Percentiles rank a stretch among this genome's conserved stretches.
These are phyloP conservation scores for Pythium phragmitis DNA, from an alignment of 352 stramenopile species.

Conservation along the genomic window DNA sequence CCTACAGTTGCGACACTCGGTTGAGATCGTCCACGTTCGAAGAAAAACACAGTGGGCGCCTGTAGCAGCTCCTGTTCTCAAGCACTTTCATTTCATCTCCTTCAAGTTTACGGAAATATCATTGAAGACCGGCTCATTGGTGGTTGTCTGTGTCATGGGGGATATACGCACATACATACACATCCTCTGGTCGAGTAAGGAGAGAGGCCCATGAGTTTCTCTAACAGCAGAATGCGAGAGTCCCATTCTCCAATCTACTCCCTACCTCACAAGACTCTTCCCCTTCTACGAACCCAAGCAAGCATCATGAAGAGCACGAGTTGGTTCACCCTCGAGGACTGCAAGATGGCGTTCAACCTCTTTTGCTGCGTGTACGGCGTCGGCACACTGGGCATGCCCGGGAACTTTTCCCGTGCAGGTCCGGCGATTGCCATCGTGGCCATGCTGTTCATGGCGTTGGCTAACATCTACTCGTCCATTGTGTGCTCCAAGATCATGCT, in stretches of 20 bases:
- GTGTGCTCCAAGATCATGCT: conserved; percentile 31
- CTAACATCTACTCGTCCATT: conserved; percentile 37
- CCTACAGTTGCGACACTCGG: too few species aligned
- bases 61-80: too few species aligned
- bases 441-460: conserved; percentile 36
- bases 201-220: not conserved
- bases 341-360: conserved; percentile 32
- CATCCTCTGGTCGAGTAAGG: not conserved
- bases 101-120: too few species aligned
- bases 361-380: conserved; percentile 40
- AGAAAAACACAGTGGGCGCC: too few species aligned
- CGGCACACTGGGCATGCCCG: conserved; percentile 37
- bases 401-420: conserved; percentile 35
- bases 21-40: too few species aligned
- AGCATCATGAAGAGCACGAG: conserved; percentile 7
- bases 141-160: not conserved
- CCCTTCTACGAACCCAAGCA: not conserved
- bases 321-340: conserved; percentile 34
- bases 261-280: not conserved
- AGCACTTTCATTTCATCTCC: too few species aligned
- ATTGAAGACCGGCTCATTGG: not conserved
- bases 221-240: not conserved
- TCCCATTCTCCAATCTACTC: conserved; percentile 9
- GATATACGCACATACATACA: not conserved
- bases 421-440: conserved; percentile 28